Base-by-base conservation (phyloP, 495 filamentous ascomycete genomes). In the Tetracladium setigerum region DNA sequence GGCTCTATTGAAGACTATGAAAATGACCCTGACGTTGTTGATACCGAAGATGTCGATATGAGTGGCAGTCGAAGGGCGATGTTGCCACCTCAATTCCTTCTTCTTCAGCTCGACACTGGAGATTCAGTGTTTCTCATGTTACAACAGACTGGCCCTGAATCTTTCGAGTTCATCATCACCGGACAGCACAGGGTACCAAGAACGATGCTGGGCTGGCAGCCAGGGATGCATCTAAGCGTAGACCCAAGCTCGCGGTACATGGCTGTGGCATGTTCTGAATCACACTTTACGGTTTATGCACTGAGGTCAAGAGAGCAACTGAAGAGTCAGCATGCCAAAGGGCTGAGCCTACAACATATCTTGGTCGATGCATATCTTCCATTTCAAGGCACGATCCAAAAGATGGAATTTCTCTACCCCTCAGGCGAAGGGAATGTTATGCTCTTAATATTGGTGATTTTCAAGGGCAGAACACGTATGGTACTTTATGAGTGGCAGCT, bases 381-480 rank as follows among this genome's bases (percentile, higher is more conserved):
- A 34, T 66, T 89, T 11, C 74, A 80, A 17, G 89, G 91, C 1
- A 70, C 80, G 12, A 88, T 97, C 30, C 66, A 89, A 46, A 84
- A 88, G 54, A 83, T 95, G 68, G 85, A 90, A 27, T 98, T 97
- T 50, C 76, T 98, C 5, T 79, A 87, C 48, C 84, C 90, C 5
- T 72, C 72, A 5, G 78, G 84, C 41, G 63, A 74, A 13, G 70
- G 73, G 32, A 84, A 86, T 50, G 70, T 94, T 35, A 83, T 94
- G 30, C 69, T 96, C 8, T 67, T 95, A 22, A 62, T 95, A 4
- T 71, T 96, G 16, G 62, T 87, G 13, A 70, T 81, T 19, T 72
- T 73, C 45, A 71, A 72, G 22, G 68, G 76, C 17, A 69, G 69
- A 27, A 85, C 83, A 17, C 72, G 74, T 47, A 71, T 89, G 51